Percentiles rank a stretch among this genome's conserved stretches.
These are phyloP conservation scores for Alliaria petiolata DNA, from an alignment of 345 rosid species.

Conservation along the genomic window DNA sequence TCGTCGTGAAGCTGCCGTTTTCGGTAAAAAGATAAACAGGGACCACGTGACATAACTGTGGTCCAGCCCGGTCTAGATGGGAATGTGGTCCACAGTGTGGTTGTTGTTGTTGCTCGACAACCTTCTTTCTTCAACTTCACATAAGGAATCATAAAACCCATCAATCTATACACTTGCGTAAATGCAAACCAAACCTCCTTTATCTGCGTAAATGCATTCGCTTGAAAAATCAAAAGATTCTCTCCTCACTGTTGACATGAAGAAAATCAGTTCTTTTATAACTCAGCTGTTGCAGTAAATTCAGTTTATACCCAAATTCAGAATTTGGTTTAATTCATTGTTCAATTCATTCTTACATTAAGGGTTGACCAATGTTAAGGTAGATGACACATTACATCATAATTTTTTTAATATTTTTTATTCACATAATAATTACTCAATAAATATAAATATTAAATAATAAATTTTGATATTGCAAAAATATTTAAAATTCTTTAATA, in stretches of 20 bases:
- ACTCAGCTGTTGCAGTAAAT: no score
- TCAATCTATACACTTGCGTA: constrained; percentile 10
- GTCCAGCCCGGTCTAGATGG: constrained; percentile 25
- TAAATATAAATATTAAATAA: no score
- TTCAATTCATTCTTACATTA: no score
- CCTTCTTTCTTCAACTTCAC: constrained; percentile 23
- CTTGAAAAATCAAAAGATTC: neutral
- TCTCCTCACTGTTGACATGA: neutral
- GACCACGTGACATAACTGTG: constrained; percentile 17
- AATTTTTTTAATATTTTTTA: no score
- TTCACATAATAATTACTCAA: no score
- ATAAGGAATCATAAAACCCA: constrained; percentile 11
- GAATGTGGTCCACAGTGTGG: constrained; percentile 24
- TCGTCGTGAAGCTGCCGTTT: constrained; percentile 19
- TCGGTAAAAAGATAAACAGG: constrained; percentile 15
- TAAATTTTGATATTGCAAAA: no score
- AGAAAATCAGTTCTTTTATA: no score
- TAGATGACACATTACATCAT: no score
- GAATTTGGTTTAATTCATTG: no score
- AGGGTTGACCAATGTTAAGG: no score
- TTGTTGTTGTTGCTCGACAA: neutral
- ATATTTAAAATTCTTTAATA: no score
- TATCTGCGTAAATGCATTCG: neutral
- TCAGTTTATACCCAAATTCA: no score
- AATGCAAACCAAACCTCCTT: neutral